Evolutionary conservation across 257 asterid genomes (phyloP).

Genomic region (Solanum ahanhuiri): DNA sequence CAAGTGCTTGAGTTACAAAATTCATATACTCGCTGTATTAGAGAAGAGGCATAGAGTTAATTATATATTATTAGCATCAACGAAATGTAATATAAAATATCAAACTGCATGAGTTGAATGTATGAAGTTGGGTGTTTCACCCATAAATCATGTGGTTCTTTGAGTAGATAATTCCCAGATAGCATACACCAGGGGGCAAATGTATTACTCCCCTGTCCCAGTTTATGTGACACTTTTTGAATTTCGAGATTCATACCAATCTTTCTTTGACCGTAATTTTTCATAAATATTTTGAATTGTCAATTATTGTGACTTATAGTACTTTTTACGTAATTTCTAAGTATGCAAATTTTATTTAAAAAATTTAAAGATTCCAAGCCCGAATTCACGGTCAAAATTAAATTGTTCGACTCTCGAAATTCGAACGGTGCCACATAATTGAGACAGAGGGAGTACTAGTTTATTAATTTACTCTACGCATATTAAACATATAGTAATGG

Average conservation of each 20-base stretch:
- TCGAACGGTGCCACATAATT: neutral
- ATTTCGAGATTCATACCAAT: neutral
- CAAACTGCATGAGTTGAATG: neutral
- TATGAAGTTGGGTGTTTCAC: neutral
- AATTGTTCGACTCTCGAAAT: neutral
- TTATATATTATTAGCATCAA: neutral
- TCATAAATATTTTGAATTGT: neutral
- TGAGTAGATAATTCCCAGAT: neutral
- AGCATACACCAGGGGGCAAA: neutral
- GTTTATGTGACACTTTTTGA: neutral
- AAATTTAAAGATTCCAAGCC: neutral
- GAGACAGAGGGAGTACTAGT: neutral
- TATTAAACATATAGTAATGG: too few relatives aligned
- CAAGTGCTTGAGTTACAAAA: conserved; percentile 59
- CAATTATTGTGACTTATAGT: neutral
- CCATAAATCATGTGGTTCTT: neutral
- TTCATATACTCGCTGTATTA: conserved; percentile 60
- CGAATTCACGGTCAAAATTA: neutral
- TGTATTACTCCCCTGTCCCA: neutral
- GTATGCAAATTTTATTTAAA: neutral
- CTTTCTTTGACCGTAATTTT: neutral
- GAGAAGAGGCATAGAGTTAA: neutral
- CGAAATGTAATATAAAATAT: neutral
- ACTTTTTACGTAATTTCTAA: neutral
- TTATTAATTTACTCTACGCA: neutral